phyloP scores from a whole-genome alignment of 78 protist species.

The Diacronema lutheri region DNA sequence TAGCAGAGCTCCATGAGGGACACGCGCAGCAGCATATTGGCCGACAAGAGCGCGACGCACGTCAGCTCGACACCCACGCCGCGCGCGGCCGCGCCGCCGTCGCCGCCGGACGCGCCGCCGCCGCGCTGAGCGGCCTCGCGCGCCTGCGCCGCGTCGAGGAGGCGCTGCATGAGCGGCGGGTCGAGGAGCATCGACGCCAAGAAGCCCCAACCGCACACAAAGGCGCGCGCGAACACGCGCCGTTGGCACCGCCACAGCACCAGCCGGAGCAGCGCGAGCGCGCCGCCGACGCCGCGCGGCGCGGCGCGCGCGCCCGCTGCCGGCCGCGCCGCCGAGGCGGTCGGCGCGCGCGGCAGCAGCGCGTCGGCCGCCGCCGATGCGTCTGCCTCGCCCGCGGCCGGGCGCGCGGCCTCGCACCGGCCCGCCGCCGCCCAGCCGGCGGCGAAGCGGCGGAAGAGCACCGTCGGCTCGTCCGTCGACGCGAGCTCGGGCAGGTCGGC shows the following conservation, averaged over 20 bases:
- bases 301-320: too few relatives aligned
- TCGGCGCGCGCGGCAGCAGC: background rate
- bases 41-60: background rate
- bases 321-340: too few relatives aligned
- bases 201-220: constrained; percentile 21
- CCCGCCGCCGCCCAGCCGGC: background rate
- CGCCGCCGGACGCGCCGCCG: too few relatives aligned
- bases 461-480: background rate
- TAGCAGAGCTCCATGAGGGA: constrained; percentile 40
- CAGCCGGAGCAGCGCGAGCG: background rate
- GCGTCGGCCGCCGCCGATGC: too few relatives aligned
- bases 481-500: constrained; percentile 4
- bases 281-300: too few relatives aligned
- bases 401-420: too few relatives aligned
- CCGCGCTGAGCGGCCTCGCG: too few relatives aligned
- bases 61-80: background rate
- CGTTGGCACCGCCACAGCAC: background rate
- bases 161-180: background rate
- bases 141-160: background rate
- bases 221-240: background rate
- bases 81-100: too few relatives aligned
- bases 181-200: constrained; percentile 25
- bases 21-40: constrained; percentile 29
- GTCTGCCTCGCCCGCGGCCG: too few relatives aligned
- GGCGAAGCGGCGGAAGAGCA: background rate